Evolutionary conservation across 2,329 filamentous ascomycete species (phyloP).

Genomic region (Colletotrichum destructivum): DNA sequence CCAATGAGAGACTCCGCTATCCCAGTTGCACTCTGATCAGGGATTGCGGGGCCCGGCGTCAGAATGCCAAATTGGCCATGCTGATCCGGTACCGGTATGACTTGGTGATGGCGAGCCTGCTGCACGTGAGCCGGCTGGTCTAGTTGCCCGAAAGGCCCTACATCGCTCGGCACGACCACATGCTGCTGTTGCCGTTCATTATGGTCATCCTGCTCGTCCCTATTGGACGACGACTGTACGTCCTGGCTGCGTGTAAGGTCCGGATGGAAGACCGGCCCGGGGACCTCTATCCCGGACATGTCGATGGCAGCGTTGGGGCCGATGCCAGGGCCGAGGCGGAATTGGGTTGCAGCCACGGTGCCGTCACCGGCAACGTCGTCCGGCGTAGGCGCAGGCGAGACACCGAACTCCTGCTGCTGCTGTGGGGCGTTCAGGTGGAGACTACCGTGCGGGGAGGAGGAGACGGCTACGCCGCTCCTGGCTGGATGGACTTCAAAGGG

Average conservation of each 20-base stretch:
- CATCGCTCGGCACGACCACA: slow-evolving; percentile 3
- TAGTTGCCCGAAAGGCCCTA: slow-evolving; percentile 5
- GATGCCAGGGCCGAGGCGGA: slow-evolving; percentile 41
- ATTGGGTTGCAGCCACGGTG: slow-evolving; percentile 33
- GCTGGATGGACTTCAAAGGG: slow-evolving; percentile 31
- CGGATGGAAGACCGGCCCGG: slow-evolving; percentile 19
- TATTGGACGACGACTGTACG: not conserved
- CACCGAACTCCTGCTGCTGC: slow-evolving; percentile 35
- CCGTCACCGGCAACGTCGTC: slow-evolving; percentile 7
- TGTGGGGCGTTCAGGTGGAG: slow-evolving; percentile 45
- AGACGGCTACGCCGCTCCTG: slow-evolving; percentile 11
- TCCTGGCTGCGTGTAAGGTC: slow-evolving; percentile 6
- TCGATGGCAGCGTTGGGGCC: slow-evolving; percentile 9
- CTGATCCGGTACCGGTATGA: slow-evolving; percentile 44
- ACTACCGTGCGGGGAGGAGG: slow-evolving; percentile 34
- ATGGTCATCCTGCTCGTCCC: slow-evolving; percentile 23
- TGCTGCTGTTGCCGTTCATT: slow-evolving; percentile 28
- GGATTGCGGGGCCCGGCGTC: slow-evolving; percentile 51
- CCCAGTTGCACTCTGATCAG: slow-evolving; percentile 51
- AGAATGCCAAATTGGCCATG: slow-evolving; percentile 64
- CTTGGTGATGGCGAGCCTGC: slow-evolving; percentile 5
- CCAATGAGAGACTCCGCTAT: slow-evolving; percentile 57
- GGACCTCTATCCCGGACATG: slow-evolving; percentile 23
- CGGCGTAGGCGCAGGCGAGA: slow-evolving; percentile 34
- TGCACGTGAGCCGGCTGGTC: slow-evolving; percentile 1